Evolutionary conservation across 306 rosid genomes (phyloP).

Genomic region (Canavalia ensiformis): DNA sequence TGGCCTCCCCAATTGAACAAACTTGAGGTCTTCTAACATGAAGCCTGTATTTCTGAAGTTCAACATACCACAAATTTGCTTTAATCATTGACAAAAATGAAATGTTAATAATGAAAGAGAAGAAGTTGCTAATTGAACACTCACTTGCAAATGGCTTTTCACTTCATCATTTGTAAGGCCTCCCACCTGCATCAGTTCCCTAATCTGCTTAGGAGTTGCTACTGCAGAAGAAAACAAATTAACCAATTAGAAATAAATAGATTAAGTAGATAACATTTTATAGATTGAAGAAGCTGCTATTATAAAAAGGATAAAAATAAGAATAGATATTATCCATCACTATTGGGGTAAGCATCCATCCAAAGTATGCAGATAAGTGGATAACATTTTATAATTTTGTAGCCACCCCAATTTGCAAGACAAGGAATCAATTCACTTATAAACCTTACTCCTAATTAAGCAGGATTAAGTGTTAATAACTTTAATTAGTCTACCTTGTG

Average conservation of each 20-base stretch:
- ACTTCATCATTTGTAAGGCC: conserved; percentile 94
- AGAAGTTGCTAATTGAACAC: neutral
- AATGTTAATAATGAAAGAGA: neutral
- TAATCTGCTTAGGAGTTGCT: conserved; percentile 89
- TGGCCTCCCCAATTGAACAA: conserved; percentile 46
- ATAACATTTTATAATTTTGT: no score
- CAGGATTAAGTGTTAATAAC: neutral
- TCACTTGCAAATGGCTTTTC: conserved; percentile 88
- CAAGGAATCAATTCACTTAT: conserved; percentile 18
- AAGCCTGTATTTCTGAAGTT: conserved; percentile 80
- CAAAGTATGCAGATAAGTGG: no score
- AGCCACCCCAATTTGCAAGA: neutral
- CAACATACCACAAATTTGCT: neutral
- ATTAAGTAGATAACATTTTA: no score
- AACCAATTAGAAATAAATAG: neutral
- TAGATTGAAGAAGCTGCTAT: no score
- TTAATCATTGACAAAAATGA: neutral
- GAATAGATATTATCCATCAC: no score
- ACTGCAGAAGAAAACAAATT: conserved; percentile 52
- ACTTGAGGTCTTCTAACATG: conserved; percentile 66
- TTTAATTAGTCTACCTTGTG: conserved; percentile 63
- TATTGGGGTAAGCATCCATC: no score
- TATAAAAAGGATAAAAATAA: no score
- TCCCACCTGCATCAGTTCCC: conserved; percentile 83
- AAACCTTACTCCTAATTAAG: conserved; percentile 11